Conservation (phyloP, 148 eudicot genomes). For the Pharnaceum exiguum region DNA sequence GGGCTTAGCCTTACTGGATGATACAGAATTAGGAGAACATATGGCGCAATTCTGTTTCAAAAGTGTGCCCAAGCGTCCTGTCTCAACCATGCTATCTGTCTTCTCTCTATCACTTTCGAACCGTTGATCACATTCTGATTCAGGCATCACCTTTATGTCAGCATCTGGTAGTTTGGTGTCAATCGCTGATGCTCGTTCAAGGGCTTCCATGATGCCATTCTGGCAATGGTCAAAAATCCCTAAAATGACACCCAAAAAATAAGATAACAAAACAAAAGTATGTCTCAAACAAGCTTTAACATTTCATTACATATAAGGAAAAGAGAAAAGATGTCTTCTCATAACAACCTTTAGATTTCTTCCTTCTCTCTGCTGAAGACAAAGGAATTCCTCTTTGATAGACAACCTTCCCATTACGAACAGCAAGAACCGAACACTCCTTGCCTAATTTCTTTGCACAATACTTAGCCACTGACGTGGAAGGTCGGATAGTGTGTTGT, state of each 20-base stretch:
- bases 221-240: slow-evolving; percentile 39
- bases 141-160: slow-evolving; percentile 1
- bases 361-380: slow-evolving; percentile 8
- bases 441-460: slow-evolving; percentile 72
- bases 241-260: slow-evolving; percentile 16
- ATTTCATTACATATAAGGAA: not conserved
- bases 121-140: slow-evolving; percentile 18
- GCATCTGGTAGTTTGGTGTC: slow-evolving; percentile 29
- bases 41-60: slow-evolving; percentile 43
- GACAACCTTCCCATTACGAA: slow-evolving; percentile 78
- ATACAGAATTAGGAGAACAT: slow-evolving; percentile 36
- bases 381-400: slow-evolving; percentile 58
- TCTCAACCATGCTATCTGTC: slow-evolving; percentile 13
- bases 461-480: slow-evolving; percentile 76
- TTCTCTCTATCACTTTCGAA: slow-evolving; percentile 8
- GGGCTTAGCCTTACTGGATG: slow-evolving; percentile 11
- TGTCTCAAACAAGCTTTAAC: not conserved
- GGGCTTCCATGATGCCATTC: slow-evolving; percentile 43
- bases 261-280: not conserved
- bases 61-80: slow-evolving; percentile 9
- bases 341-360: slow-evolving; percentile 31
- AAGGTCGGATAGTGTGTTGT: slow-evolving; percentile 57
- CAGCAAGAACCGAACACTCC: slow-evolving; percentile 73
- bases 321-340: not conserved
- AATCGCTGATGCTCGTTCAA: slow-evolving; percentile 46